A percentile compares a stretch with the other conserved stretches of the same genome.
phyloP scores from a whole-genome alignment of 331 rosid species.

The Spiraea crenata region DNA sequence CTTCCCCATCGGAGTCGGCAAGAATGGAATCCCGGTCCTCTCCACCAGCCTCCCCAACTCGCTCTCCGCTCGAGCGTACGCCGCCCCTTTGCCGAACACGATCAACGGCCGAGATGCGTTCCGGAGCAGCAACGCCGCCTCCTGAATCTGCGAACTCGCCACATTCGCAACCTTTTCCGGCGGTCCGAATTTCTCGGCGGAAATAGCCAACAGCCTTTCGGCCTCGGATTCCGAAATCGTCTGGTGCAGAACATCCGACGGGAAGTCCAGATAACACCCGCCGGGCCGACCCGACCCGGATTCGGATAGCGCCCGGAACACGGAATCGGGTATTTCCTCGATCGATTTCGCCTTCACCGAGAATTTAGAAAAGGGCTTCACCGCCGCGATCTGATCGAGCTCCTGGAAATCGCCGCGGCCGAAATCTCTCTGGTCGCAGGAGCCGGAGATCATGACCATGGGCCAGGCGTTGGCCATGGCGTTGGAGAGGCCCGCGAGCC shows the following conservation, averaged over 20 bases:
- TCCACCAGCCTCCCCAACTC: conserved; percentile 60
- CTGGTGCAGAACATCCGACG: conserved; percentile 78
- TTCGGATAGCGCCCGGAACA: conserved; percentile 49
- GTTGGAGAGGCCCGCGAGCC: conserved; percentile 90
- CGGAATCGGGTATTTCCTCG: conserved; percentile 55
- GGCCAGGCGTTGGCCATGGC: conserved; percentile 88
- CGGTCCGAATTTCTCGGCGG: conserved; percentile 30
- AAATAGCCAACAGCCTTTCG: conserved; percentile 44
- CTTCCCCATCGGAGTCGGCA: conserved; percentile 97
- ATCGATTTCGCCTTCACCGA: conserved; percentile 59
- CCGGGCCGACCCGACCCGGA: conserved; percentile 73
- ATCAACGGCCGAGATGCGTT: conserved; percentile 76
- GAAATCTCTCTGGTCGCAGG: conserved; percentile 63
- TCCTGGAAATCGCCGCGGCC: conserved; percentile 98
- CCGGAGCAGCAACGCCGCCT: conserved; percentile 55
- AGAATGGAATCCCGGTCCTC: conserved; percentile 78
- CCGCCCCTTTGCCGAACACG: conserved; percentile 94
- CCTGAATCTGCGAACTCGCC: conserved; percentile 34
- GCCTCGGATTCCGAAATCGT: conserved; percentile 56
- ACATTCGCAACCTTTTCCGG: conserved; percentile 9
- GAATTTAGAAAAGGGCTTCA: conserved; percentile 69
- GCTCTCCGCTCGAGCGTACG: conserved; percentile 68
- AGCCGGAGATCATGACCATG: conserved; percentile 83
- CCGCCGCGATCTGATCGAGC: conserved; percentile 79
- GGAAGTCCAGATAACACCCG: conserved; percentile 81